Evolutionary conservation across 805 yeast genomes (phyloP), one percentile per base, ranked within the genome.

Genomic region (Blastobotrys peoriensis): DNA sequence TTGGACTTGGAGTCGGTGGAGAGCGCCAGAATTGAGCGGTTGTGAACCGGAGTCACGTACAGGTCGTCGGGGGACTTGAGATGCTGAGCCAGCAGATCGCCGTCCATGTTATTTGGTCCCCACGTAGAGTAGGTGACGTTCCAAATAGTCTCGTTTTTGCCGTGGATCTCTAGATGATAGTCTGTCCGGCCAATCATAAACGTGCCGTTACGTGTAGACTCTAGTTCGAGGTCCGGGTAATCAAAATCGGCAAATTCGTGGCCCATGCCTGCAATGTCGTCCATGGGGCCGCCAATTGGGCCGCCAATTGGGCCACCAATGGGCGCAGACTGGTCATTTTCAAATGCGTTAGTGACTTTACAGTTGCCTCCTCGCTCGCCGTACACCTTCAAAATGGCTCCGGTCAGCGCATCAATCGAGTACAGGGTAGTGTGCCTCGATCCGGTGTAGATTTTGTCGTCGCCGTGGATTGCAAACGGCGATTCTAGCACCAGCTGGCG

Each of bases 101-200:
- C 67, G 61, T 91, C 95, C 42, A 88, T 68, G 52, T 86, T 80
- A 61, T 91, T 91, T 37, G 95, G 95, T 6, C 93, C 94, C 96
- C 97, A 93, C 30, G 82, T 74, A 1, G 94, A 73, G 58, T 83
- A 88, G 0, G 89, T 80, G 15, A 93, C 85, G 56, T 87, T 85
- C 93, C 96, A 89, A 1, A 81, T 75, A 0, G 81, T 66, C 48
- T 78, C 78, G 48, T 77, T 74, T 53, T 74, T 78, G 2, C 93
- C 81, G 59, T 87, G 83, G n/a, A 93, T 91, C 33, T 65, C 64
- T 13, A 68, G 57, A 9, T 55, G 53, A 47, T 64, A 68, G 45
- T 68, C 70, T 38, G 65, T 62, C 20, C 64, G 52, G 9, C 68
- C 68, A 13, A 64, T 55, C 56, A 60, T 46, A 35, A 56, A 55